phyloP scores from a whole-genome alignment of 192 early-diverging fungal genomes.

The Podila minutissima region DNA sequence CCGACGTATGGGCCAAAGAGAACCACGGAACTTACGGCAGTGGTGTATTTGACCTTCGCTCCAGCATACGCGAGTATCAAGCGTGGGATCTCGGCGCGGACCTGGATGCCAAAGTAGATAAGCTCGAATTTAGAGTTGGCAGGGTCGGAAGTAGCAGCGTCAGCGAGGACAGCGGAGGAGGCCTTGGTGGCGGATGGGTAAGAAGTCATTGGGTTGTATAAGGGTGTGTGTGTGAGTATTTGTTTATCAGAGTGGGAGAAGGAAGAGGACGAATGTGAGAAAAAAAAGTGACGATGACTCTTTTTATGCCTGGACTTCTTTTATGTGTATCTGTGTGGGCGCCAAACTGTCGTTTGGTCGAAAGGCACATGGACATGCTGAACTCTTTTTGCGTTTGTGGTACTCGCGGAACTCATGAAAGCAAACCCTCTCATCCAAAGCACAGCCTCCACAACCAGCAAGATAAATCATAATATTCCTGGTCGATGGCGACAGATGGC shows the following conservation, averaged over 20 bases:
- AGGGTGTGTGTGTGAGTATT: background rate
- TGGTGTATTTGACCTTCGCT: conserved; percentile 2
- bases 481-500: too few species aligned
- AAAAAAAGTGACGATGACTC: too few species aligned
- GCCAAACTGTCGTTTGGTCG: too few species aligned
- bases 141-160: background rate
- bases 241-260: background rate
- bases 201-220: background rate
- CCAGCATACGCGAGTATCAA: conserved; percentile 6
- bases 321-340: too few species aligned
- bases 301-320: too few species aligned
- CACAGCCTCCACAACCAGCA: too few species aligned
- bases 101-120: conserved; percentile 8
- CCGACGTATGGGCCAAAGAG: background rate
- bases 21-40: background rate
- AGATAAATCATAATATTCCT: too few species aligned
- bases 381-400: too few species aligned
- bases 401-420: too few species aligned
- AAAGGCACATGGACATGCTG: too few species aligned
- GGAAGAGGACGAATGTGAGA: background rate
- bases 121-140: conserved; percentile 4
- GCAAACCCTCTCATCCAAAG: too few species aligned
- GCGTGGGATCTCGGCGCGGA: conserved; percentile 5
- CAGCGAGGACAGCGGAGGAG: background rate
- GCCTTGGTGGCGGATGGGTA: conserved; percentile 3